Evolutionary conservation across 2,329 filamentous ascomycete genomes (phyloP).

Genomic region (Penicillium sp.): DNA sequence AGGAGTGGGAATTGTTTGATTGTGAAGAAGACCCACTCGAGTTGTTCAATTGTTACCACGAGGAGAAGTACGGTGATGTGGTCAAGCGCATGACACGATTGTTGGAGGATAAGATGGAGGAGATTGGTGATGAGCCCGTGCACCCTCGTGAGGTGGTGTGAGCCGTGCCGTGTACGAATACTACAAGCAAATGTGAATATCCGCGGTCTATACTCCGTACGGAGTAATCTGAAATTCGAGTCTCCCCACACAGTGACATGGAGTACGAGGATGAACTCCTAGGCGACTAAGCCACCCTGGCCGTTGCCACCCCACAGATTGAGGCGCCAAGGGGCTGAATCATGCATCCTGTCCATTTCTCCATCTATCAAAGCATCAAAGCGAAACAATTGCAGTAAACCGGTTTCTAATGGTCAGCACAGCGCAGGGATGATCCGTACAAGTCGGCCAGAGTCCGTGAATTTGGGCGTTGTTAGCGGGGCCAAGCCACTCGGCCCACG

Average conservation of each 20-base stretch:
- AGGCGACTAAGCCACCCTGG: neutral
- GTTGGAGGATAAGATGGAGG: constrained; percentile 53
- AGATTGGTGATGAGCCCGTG: constrained; percentile 50
- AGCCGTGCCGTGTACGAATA: neutral
- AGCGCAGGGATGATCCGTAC: neutral
- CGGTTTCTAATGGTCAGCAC: neutral
- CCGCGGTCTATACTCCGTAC: neutral
- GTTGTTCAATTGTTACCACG: constrained; percentile 50
- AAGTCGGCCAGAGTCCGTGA: neutral
- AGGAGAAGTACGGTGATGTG: constrained; percentile 40
- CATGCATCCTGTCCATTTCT: neutral
- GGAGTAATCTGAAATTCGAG: neutral
- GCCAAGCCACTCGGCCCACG: neutral
- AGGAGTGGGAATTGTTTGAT: constrained; percentile 59
- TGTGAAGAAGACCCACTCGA: constrained; percentile 54
- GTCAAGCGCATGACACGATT: constrained; percentile 44
- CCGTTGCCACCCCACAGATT: neutral
- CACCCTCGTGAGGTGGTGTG: constrained; percentile 3
- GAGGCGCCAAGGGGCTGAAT: neutral
- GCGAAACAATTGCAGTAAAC: neutral
- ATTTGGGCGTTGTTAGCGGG: neutral
- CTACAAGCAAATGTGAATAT: neutral
- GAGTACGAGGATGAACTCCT: neutral
- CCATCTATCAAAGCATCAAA: neutral
- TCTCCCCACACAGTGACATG: neutral